Evolutionary conservation across 2,329 filamentous ascomycete genomes (phyloP), one percentile per base, ranked within the genome.

Genomic region (Fusarium abutilonis): DNA sequence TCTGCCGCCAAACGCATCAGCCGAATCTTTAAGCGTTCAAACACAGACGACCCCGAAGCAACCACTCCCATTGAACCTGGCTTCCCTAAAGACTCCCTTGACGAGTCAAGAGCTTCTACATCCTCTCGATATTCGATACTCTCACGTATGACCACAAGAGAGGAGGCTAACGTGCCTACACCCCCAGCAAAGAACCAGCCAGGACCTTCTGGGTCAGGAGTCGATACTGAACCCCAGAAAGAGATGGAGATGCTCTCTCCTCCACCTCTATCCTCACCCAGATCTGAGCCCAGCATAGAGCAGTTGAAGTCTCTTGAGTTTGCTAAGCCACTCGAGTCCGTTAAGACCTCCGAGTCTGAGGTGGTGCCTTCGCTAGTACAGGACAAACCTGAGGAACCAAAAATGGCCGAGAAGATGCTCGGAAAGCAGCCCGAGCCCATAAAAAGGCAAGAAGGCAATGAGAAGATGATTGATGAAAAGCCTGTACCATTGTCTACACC

Each of bases 1-100:
- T 57, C 55, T 21, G 55, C 63, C 45, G 63, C 63, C 31, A 66
- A 66, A 11, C 63, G 63, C 13, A 66, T 66, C 17, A 58, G 63
- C 39, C 55, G 63, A 6, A 66, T 66, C 36, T 66, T 66, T 15
- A 66, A 56, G 28, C 54, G 59, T 6, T 52, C 46, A 40, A 66
- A 55, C 40, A 64, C 42, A 13, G 51, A 66, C 5, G 59, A 41
- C 14, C n/a, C 48, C 1, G 63, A 66, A 5, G 38, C 31, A 26
- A 53, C 26, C 14, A 23, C 36, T 4, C 26, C 51, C 1, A 29
- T 26, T 3, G 59, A 57, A 2, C 14, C 48, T 5, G 47, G 43
- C 3, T 38, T 42, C 21, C 11, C 42, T 7, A 66, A 66, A 28
- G 41, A 45, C 15, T 66, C 63, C 2, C 51, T 47, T 7, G 63